Evolutionary conservation across 805 yeast genomes (phyloP).

Genomic region (Candida bentonensis): DNA sequence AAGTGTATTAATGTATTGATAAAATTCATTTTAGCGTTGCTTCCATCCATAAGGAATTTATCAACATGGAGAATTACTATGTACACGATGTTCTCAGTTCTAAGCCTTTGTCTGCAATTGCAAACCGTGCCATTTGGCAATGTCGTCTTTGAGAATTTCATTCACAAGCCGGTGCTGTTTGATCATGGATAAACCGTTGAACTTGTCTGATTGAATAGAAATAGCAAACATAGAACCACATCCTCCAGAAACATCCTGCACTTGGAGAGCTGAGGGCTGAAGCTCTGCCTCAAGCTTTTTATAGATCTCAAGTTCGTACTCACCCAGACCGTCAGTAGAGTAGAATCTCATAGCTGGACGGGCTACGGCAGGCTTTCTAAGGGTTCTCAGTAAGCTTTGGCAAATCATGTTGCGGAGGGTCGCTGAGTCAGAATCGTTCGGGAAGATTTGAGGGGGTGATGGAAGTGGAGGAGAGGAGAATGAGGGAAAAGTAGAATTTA

Average conservation of each 20-base stretch:
- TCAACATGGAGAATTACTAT: too few relatives aligned
- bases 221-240: conserved; percentile 98
- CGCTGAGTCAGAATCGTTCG: neutral
- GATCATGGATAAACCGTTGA: conserved; percentile 70
- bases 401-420: neutral
- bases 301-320: conserved; percentile 51
- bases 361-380: neutral
- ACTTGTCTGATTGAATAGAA: conserved; percentile 51
- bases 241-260: conserved; percentile 81
- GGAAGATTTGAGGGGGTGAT: too few relatives aligned
- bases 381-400: neutral
- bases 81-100: too few relatives aligned
- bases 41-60: too few relatives aligned
- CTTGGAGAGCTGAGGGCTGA: conserved; percentile 48
- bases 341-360: neutral
- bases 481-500: too few relatives aligned
- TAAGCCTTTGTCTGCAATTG: conserved; percentile 62
- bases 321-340: conserved; percentile 27
- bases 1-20: neutral
- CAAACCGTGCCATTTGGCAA: conserved; percentile 86
- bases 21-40: too few relatives aligned
- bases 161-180: conserved; percentile 91
- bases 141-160: conserved; percentile 66
- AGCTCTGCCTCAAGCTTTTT: conserved; percentile 40
- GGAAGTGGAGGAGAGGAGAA: too few relatives aligned